Conservation (phyloP, 1,284 basidiomycete species). For the Ustilago cynodontis region DNA sequence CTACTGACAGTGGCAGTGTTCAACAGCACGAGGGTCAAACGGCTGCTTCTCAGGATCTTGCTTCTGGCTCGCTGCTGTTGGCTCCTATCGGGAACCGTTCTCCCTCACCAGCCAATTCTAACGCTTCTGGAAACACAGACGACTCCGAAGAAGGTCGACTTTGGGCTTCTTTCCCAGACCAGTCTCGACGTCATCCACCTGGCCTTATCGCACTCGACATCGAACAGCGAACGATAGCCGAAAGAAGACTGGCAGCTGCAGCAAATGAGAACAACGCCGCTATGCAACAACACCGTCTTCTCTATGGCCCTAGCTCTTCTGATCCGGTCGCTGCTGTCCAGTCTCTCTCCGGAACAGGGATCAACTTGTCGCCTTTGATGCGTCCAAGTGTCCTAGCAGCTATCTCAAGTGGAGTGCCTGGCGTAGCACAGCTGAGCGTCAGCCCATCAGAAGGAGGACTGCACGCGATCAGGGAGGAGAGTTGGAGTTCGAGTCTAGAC, state of each 20-base stretch:
- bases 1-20: constrained; percentile 21
- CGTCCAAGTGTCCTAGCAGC: constrained; percentile 26
- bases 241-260: constrained; percentile 18
- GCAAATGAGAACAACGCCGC: constrained; percentile 17
- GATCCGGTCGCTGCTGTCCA: constrained; percentile 1
- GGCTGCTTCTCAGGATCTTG: not conserved
- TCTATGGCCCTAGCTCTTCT: constrained; percentile 6
- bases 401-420: constrained; percentile 12
- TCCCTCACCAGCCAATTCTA: constrained; percentile 24
- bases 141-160: constrained; percentile 56
- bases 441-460: constrained; percentile 49
- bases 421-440: constrained; percentile 28
- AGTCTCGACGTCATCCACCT: constrained; percentile 53
- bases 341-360: constrained; percentile 4
- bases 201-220: constrained; percentile 58
- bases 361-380: constrained; percentile 27
- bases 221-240: constrained; percentile 37
- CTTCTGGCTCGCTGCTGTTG: constrained; percentile 15
- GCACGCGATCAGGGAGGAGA: constrained; percentile 57
- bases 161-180: constrained; percentile 58
- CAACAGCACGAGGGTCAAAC: constrained; percentile 6
- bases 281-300: constrained; percentile 17
- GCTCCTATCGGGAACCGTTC: constrained; percentile 22
- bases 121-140: constrained; percentile 24
- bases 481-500: constrained; percentile 48